These are phyloP conservation scores for Jatropha curcas DNA, from an alignment of 345 rosid species.

Conservation along the genomic window DNA sequence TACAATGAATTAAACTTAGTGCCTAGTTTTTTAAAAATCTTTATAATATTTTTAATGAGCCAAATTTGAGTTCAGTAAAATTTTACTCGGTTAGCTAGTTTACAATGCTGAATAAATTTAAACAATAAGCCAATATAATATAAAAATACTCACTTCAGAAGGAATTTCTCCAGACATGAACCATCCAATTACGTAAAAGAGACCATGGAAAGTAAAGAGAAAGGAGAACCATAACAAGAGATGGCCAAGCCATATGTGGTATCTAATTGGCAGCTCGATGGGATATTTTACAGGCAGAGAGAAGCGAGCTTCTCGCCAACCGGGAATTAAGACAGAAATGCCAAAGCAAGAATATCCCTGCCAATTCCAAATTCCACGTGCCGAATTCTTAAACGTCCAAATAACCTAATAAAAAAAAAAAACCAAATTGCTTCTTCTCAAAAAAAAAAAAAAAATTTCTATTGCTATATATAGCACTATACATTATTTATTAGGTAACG, in stretches of 20 bases:
- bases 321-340: conserved; percentile 36
- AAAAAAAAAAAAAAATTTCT: too few relatives aligned
- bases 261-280: conserved; percentile 29
- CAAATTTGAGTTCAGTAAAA: too few relatives aligned
- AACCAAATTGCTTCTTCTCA: too few relatives aligned
- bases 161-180: conserved; percentile 16
- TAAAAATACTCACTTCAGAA: conserved; percentile 4
- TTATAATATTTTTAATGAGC: too few relatives aligned
- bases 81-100: conserved; percentile 52
- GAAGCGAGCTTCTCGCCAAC: conserved; percentile 33
- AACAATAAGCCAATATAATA: too few relatives aligned
- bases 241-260: conserved; percentile 43
- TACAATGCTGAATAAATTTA: too few relatives aligned
- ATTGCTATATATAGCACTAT: too few relatives aligned
- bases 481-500: too few relatives aligned
- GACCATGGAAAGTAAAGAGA: conserved; percentile 35
- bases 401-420: conserved; percentile 20
- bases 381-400: conserved; percentile 23
- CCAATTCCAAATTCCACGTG: conserved; percentile 24
- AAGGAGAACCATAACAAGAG: conserved; percentile 25
- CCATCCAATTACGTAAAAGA: conserved; percentile 32
- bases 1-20: too few relatives aligned
- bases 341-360: conserved; percentile 30
- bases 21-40: too few relatives aligned
- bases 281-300: conserved; percentile 29